Evolutionary conservation across 2,329 filamentous ascomycete species (phyloP).

Genomic region (Pseudogymnoascus sp.): DNA sequence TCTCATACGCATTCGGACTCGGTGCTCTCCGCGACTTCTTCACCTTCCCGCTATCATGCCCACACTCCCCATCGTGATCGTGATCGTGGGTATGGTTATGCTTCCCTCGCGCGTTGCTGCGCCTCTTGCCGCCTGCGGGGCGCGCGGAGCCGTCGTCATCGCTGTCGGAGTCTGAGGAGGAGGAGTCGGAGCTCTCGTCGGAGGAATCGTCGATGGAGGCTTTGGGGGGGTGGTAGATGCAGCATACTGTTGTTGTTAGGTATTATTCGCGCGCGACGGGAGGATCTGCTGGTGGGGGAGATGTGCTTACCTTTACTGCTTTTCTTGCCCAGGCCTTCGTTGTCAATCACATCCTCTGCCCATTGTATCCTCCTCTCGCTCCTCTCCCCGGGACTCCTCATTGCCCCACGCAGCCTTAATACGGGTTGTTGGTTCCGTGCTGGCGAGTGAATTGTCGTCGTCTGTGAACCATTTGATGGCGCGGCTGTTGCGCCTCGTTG

Average conservation of each 20-base stretch:
- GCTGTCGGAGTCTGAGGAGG: constrained; percentile 42
- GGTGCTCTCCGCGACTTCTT: constrained; percentile 40
- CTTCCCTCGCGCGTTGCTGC: constrained; percentile 30
- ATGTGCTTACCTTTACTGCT: constrained; percentile 72
- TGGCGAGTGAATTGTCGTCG: neutral
- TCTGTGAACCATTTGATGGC: neutral
- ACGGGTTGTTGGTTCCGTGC: constrained; percentile 18
- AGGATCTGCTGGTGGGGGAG: neutral
- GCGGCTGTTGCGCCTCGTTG: neutral
- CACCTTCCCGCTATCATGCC: constrained; percentile 31
- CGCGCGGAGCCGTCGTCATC: constrained; percentile 42
- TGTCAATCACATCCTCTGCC: constrained; percentile 90
- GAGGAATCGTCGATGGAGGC: constrained; percentile 74
- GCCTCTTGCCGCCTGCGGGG: constrained; percentile 23
- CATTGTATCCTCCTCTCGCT: constrained; percentile 67
- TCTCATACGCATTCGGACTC: constrained; percentile 77
- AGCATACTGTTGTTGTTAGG: constrained; percentile 63
- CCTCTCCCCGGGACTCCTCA: constrained; percentile 12
- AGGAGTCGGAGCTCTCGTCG: constrained; percentile 49
- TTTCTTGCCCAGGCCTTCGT: constrained; percentile 90
- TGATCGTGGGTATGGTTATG: constrained; percentile 34
- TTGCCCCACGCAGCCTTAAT: constrained; percentile 24
- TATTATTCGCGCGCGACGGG: neutral
- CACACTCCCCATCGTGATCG: constrained; percentile 30
- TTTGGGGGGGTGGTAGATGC: constrained; percentile 88